Evolutionary conservation across 139 green algal species (phyloP), one percentile per base, ranked within the genome.

Genomic region (Volvox reticuliferus): DNA sequence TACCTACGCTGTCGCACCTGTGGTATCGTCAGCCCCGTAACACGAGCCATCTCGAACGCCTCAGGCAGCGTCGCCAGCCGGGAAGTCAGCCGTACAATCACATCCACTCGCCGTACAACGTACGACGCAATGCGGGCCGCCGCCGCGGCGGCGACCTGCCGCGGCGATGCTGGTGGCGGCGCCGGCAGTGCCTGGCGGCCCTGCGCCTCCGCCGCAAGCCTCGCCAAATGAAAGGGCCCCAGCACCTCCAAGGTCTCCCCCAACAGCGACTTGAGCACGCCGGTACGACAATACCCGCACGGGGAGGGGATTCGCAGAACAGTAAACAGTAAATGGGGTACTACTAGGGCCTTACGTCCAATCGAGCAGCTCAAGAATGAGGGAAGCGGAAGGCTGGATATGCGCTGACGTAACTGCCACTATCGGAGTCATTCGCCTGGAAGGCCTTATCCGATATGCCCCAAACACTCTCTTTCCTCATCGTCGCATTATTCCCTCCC

Each of bases 31-130:
- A 99, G 95, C 22, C 97, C 97, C 3, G 97, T 98, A 3, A 96
- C 97, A 9, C 97, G 89, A 0, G 96, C 96, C 92, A 97, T 94
- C 93, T 99, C 97, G 67, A 99, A 89, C 2, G 90, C 92, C 89
- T 99, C 97, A 0, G 95, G 89, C 26, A 99, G 50, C 16, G 93
- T 97, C 30, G 95, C 95, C 93, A 99, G 93, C 12, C 89, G 93
- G 18, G 88, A 65, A 85, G 97, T 93, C 83, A 99, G 92, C 76
- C 67, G 77, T 62, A 50, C 35, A 50, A 97, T 93, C 17, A 92
- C 94, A 19, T 79, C 79, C 80, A 91, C 86, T 14, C 95, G 92
- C 33, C 87, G 85, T 71, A 82, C 36, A 13, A 71, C 30, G 85
- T 89, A 89, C 37, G 83, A 88, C 83, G 69, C 36, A 12, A 88